Base-by-base conservation (phyloP, 257 asterid genomes). In the Ligustrum vulgare region DNA sequence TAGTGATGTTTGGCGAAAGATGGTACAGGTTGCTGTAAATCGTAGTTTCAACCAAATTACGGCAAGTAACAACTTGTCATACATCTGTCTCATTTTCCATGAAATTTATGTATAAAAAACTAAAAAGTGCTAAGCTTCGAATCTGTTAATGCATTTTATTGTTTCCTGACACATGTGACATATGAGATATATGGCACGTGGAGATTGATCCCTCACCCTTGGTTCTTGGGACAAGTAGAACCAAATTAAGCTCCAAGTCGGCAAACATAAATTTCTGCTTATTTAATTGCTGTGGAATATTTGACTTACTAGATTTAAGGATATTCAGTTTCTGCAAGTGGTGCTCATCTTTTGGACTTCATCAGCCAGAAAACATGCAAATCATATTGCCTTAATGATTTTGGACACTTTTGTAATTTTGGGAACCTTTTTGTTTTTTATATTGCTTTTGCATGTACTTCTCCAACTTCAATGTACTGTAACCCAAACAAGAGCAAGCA, bases 31-130 rank as follows among this genome's bases (percentile, higher is more conserved):
- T 84, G 83, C 99, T 78, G 99, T 95, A 47, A 81, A 85, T 77
- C 93, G 99, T 73, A 95, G 99, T 85, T 94, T 94, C 86, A 94
- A 94, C 78, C 98, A 92, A 86, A 92, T 94, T 68, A 92, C 99
- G 62, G 98, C 90, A 74, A 86, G 96, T 83, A 54, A 22, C 76
- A 8, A 66, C 74, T 28, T 58, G 80, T 12, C 20, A 13, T 43
- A 58, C 72, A 3, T 76, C 16, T 67, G 37, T 58, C 51, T 65
- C 60, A 36, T 22, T 63, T 51, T 35, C 20, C 13, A 25, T 64
- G 28, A 9, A 22, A 65, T 35, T 68, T 65, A 33, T 58, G 11
- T 13, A 60, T 39, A 67, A 62, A 39, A 39, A 41, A 33, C 34
- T 69, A 6, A 37, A 69, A 3, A 34, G 41, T 28, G 15, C 47